Evolutionary conservation across 495 filamentous ascomycete species (phyloP).

Genomic region (Acidomyces sp.): DNA sequence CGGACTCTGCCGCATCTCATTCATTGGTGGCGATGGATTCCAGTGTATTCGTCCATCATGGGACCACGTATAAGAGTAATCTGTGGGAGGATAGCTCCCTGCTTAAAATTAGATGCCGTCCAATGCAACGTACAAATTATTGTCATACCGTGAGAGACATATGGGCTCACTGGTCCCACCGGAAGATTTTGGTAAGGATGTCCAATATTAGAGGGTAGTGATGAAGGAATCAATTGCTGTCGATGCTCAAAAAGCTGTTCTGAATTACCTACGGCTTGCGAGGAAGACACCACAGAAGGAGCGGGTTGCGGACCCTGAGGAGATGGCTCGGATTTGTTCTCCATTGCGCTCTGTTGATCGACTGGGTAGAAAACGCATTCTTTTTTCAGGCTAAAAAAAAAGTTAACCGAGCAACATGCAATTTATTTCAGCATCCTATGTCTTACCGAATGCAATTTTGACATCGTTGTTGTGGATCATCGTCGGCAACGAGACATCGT

Average conservation of each 20-base stretch:
- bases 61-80: too few species aligned
- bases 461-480: conserved; percentile 73
- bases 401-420: too few species aligned
- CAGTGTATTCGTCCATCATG: too few species aligned
- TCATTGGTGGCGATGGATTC: too few species aligned
- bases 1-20: too few species aligned
- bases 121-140: not conserved
- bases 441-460: conserved; percentile 89
- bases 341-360: conserved; percentile 58
- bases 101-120: not conserved
- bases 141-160: conserved; percentile 2
- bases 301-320: conserved; percentile 8
- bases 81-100: not conserved
- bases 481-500: conserved; percentile 66
- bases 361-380: conserved; percentile 92
- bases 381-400: too few species aligned
- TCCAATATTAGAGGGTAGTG: conserved; percentile 12
- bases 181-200: conserved; percentile 1
- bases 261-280: conserved; percentile 13
- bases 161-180: conserved; percentile 5
- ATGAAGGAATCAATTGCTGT: conserved; percentile 1
- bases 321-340: conserved; percentile 15
- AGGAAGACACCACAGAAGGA: conserved; percentile 21
- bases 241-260: conserved; percentile 3
- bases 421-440: too few species aligned